Evolutionary conservation across 495 filamentous ascomycete species (phyloP), one percentile per base, ranked within the genome.

Genomic region (Podospora didyma): DNA sequence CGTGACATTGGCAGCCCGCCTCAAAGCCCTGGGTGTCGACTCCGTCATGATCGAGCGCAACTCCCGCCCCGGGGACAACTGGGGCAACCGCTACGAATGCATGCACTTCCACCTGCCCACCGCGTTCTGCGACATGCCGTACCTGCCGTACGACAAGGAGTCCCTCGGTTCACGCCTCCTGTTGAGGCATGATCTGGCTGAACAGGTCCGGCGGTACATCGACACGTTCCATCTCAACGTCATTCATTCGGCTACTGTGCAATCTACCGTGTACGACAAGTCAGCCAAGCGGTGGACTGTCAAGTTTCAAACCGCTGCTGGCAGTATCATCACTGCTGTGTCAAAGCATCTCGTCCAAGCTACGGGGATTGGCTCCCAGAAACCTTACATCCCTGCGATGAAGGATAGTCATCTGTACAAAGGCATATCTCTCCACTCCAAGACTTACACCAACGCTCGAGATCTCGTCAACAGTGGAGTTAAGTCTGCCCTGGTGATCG

Each of bases 21-120:
- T 74, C 41, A 70, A 72, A 34, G 62, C 68, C 3, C 28, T 74
- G 7, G 68, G 64, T 7, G 68, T 74, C 1, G 69, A 69, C 23
- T 64, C 60, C 35, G 35, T 74, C 31, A 62, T 74, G 31, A 23
- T 63, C 7, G 71, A 74, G 7, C 52, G 57, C 2, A 72, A 74
- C 46, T 52, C 63, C 10, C 34, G 55, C 6, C 56, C 63, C 7
- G 71, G 71, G 1, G 71, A 74, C 51, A 74, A 66, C 61, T 74
- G 71, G 71, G 54, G 53, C 11, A 34, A 56, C 7, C 66, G 71
- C 0, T 74, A 74, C 52, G 69, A 73, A 46, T 61, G 46, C 45
- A 19, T 73, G 41, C 53, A 49, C 26, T 68, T 73, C 49, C 71
- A 73, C 35, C 53, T 72, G 4, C 61, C 65, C 14, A 69, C 62